Conservation (phyloP, 106 monocot species). For the Triglochin maritima region DNA sequence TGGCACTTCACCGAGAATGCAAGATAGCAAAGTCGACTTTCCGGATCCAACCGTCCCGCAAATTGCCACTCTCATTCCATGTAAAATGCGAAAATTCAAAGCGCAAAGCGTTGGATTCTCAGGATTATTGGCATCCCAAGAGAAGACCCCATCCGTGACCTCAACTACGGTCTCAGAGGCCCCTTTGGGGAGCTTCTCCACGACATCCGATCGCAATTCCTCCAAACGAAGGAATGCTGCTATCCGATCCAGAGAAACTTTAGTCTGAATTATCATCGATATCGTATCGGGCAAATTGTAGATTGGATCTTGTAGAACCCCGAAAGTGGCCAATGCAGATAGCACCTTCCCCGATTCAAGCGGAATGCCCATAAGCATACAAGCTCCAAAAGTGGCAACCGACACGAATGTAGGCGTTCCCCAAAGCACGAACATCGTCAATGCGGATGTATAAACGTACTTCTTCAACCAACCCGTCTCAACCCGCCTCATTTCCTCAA, state of each 20-base stretch:
- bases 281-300: slow-evolving; percentile 66
- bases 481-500: slow-evolving; percentile 43
- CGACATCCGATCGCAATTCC: slow-evolving; percentile 41
- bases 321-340: slow-evolving; percentile 84
- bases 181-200: slow-evolving; percentile 43
- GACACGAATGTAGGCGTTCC: slow-evolving; percentile 78
- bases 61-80: slow-evolving; percentile 74
- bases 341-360: slow-evolving; percentile 78
- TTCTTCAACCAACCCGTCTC: slow-evolving; percentile 72
- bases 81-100: slow-evolving; percentile 47
- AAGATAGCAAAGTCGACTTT: slow-evolving; percentile 73
- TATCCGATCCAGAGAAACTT: slow-evolving; percentile 82
- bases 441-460: slow-evolving; percentile 46
- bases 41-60: slow-evolving; percentile 89
- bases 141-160: slow-evolving; percentile 52
- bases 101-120: slow-evolving; percentile 43
- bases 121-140: slow-evolving; percentile 49
- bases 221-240: slow-evolving; percentile 56
- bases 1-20: slow-evolving; percentile 78
- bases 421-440: slow-evolving; percentile 53
- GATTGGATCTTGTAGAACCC: slow-evolving; percentile 69
- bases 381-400: slow-evolving; percentile 65
- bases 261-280: slow-evolving; percentile 63
- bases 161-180: slow-evolving; percentile 47
- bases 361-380: slow-evolving; percentile 75